A percentile compares a stretch with the other conserved stretches of the same genome.
phyloP scores from a whole-genome alignment of 768 basidiomycete genomes.

The Leccinum pellstonianum region DNA sequence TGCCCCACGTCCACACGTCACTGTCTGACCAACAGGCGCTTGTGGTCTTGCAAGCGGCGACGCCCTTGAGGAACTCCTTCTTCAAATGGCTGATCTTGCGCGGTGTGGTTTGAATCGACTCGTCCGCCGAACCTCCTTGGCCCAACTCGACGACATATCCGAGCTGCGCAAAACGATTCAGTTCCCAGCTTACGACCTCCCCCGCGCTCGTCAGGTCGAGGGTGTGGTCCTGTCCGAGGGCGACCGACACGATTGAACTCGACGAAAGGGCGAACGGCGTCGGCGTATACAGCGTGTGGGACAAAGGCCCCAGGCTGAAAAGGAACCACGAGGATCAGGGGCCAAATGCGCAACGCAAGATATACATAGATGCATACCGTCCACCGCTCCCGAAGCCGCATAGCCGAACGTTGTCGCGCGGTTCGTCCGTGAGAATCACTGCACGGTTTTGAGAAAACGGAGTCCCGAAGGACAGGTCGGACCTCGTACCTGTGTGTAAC shows the following conservation, averaged over 20 bases:
- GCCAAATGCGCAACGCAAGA: background rate
- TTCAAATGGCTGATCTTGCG: constrained; percentile 75
- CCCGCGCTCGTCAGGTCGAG: constrained; percentile 78
- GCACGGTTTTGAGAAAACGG: background rate
- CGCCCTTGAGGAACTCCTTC: constrained; percentile 75
- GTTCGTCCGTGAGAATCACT: constrained; percentile 72
- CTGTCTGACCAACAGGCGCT: constrained; percentile 84
- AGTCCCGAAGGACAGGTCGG: background rate
- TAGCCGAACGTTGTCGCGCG: constrained; percentile 67
- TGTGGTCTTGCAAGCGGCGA: constrained; percentile 84
- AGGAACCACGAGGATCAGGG: background rate
- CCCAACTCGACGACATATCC: constrained; percentile 76
- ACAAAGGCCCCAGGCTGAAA: constrained; percentile 64
- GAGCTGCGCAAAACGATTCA: constrained; percentile 86
- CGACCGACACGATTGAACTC: constrained; percentile 61
- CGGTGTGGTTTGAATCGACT: constrained; percentile 74
- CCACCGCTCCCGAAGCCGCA: constrained; percentile 92
- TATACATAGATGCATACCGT: constrained; percentile 47
- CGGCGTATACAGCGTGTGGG: constrained; percentile 78
- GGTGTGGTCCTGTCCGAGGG: constrained; percentile 93
- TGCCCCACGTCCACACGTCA: constrained; percentile 87
- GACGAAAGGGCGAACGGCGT: constrained; percentile 58
- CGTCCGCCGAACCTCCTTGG: constrained; percentile 50
- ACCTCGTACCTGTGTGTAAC: constrained; percentile 72
- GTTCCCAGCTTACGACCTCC: constrained; percentile 87